Base-by-base conservation (phyloP, 345 rosid species). In the Camelina neglecta region DNA sequence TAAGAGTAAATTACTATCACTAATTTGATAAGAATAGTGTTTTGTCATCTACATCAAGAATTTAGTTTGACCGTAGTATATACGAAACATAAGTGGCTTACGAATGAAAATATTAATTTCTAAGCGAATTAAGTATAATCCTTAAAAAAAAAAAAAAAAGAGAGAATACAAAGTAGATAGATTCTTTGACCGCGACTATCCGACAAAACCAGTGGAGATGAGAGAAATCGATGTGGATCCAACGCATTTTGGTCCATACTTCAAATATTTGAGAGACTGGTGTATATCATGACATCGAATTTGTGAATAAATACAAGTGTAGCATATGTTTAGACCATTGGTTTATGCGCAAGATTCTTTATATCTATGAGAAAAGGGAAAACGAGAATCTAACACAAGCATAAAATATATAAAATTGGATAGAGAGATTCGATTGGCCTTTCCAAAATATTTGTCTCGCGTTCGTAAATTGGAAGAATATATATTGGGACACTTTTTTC, bases 151-250 rank as follows among this genome's bases (percentile, higher is more conserved):
- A 29, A 33, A 7, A 33, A 33, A 33, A 33, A 1, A 6, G 1
- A 18, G 9, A 36, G 41, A 36, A 58, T 57, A 36, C 57, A 65
- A 65, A 31, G 33, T 23, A 75, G 80, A 85, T 69, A 29, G 31
- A 29, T 29, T 84, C 84, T 83, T 83, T 63, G 49, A 47, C 31
- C 51, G 31, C 20, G 67, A 75, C 78, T 80, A 77, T 77, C 81
- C 78, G 86, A 85, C 86, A 83, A 69, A 71, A 60, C 73, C 57
- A 65, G 65, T 69, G 81, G 82, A 84, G 83, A 87, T 83, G 81
- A 82, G 79, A 77, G 82, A 79, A 86, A 79, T 58, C 71, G 83
- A 79, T 42, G 60, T 67, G 77, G 79, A 84, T 82, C 81, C 79
- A 76, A 78, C 50, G 54, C 69, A 33, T 4, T 29, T 29, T 11